Conservation (phyloP, 176 grass and related monocot genomes). For the Eremochloa ophiuroides region DNA sequence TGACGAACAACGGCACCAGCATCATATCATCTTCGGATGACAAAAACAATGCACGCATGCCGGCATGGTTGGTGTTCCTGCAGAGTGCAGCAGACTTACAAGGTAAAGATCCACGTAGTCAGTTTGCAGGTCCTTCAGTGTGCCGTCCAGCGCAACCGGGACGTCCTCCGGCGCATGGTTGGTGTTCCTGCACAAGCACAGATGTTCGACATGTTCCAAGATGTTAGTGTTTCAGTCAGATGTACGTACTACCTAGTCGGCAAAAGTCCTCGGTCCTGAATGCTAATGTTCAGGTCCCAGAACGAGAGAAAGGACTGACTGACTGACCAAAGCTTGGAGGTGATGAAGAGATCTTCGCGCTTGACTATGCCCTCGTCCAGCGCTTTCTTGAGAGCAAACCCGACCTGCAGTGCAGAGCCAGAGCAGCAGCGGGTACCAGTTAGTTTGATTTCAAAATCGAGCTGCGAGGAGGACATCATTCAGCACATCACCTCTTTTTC, state of each 20-base stretch:
- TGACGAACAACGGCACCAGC: neutral
- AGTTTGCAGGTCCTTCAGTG: conserved; percentile 39
- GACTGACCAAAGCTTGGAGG: conserved; percentile 35
- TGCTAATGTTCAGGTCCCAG: neutral
- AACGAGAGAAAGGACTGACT: neutral
- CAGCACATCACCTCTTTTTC: conserved; percentile 22
- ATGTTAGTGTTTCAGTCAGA: neutral
- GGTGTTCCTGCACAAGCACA: conserved; percentile 17
- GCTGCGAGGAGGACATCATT: neutral
- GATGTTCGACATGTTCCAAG: neutral
- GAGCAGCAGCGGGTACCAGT: no score
- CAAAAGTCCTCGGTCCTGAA: neutral
- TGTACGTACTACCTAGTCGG: neutral
- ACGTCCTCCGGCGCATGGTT: conserved; percentile 59
- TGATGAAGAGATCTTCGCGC: conserved; percentile 33
- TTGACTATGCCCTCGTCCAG: conserved; percentile 18
- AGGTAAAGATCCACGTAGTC: conserved; percentile 67
- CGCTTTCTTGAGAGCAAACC: conserved; percentile 22
- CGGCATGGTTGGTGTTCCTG: no score
- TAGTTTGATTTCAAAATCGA: neutral
- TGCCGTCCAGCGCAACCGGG: conserved; percentile 31
- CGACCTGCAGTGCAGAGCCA: conserved; percentile 13
- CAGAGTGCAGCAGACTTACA: conserved; percentile 30
- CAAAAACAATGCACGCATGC: neutral
- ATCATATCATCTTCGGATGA: neutral